phyloP scores from a whole-genome alignment of 1,284 basidiomycete species.

The Naganishia cerealis region DNA sequence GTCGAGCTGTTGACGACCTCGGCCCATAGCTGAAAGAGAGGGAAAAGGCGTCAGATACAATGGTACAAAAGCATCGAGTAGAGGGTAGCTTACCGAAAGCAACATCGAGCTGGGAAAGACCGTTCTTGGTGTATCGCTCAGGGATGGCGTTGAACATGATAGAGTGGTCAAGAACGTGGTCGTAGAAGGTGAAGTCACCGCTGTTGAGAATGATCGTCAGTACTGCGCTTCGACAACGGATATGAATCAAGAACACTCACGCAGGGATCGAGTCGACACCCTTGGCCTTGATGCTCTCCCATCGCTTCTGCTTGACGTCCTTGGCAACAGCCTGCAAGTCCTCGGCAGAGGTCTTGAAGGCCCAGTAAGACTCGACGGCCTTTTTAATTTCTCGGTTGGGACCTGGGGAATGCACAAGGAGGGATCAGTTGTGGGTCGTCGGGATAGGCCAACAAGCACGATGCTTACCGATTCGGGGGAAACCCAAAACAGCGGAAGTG shows the following conservation, averaged over 20 bases:
- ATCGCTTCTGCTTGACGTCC: constrained; percentile 85
- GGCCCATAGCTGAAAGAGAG: constrained; percentile 73
- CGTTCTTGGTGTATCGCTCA: constrained; percentile 84
- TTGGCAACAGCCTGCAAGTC: constrained; percentile 86
- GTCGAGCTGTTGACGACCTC: constrained; percentile 86
- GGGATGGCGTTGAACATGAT: constrained; percentile 96
- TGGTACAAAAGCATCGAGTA: constrained; percentile 4
- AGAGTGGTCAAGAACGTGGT: constrained; percentile 97
- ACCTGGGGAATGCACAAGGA: constrained; percentile 58
- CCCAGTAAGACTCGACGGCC: constrained; percentile 96
- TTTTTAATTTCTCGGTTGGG: constrained; percentile 98
- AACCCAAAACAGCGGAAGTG: constrained; percentile 85
- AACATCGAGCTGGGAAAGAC: constrained; percentile 86
- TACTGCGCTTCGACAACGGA: neutral
- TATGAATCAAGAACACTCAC: constrained; percentile 57
- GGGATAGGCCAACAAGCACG: neutral
- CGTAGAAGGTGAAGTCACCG: constrained; percentile 97
- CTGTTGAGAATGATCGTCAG: constrained; percentile 56
- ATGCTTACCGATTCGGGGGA: constrained; percentile 86
- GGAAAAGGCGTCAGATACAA: neutral
- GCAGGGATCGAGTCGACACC: constrained; percentile 92
- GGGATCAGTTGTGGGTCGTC: neutral
- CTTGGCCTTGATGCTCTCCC: constrained; percentile 81
- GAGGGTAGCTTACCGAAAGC: constrained; percentile 66
- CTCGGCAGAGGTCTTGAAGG: constrained; percentile 82